Base-by-base conservation (phyloP, 2,329 filamentous ascomycete species). In the Drechslerella stenobrocha region DNA sequence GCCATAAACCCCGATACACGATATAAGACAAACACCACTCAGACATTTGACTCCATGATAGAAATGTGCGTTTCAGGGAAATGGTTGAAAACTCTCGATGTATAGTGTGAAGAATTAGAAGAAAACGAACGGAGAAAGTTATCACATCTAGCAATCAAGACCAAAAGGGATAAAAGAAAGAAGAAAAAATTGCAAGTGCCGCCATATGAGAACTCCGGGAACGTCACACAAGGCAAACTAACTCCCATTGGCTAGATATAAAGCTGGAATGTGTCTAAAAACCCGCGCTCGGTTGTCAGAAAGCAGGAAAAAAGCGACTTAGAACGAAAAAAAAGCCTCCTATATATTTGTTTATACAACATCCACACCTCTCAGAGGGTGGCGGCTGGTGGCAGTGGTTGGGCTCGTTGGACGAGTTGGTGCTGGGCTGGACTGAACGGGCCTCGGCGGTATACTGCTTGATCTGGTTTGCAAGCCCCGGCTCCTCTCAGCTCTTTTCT, bases 381-480 rank as follows among this genome's bases (percentile, higher is more conserved):
- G 47, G 23, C 63, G 63, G 24, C 58, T 47, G 40, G 22, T 56
- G 2, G 44, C 40, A 9, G 20, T 26, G 1, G 52, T 44, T 13
- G 63, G 63, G 35, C 63, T 67, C 2, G 32, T 50, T 8, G 63
- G 51, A 8, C 63, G 63, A 40, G 63, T 67, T 7, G 63, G 63
- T 26, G 52, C 63, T 2, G 63, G 63, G 26, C 63, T 67, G 8
- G 63, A 67, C 24, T 67, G 63, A n/a, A 34, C 44, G 7, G 22
- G 53, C 22, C 55, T 28, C 20, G 63, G 63, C 2, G 63, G 63
- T 34, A 60, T 67, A 30, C 63, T 67, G 18, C 53, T 60, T 9
- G 55, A 18, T 22, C 63, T 45, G 24, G 63, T 67, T 15, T 50
- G 50, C 1, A 67, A 30, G 3, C 63, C 63, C 22, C 63, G 44